Percentiles rank a stretch among this genome's conserved stretches.
Evolutionary conservation across 2,329 filamentous ascomycete genomes (phyloP).

Genomic region (Cercospora berteroae): DNA sequence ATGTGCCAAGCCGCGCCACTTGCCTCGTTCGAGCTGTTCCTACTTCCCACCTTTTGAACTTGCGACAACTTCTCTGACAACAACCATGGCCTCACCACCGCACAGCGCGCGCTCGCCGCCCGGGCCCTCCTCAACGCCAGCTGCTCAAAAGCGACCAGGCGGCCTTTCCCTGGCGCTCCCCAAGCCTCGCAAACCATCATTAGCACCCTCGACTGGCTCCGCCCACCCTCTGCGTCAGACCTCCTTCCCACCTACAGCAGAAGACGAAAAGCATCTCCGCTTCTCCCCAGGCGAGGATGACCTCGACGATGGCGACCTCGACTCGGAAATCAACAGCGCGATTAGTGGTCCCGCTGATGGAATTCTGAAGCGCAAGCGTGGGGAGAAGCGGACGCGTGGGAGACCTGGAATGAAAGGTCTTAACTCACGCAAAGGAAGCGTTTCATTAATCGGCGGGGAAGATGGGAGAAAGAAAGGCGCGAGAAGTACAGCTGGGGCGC

Average conservation of each 20-base stretch:
- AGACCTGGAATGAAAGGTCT: slow-evolving; percentile 25
- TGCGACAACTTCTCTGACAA: slow-evolving; percentile 7
- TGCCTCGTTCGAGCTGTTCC: neutral
- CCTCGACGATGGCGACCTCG: slow-evolving; percentile 35
- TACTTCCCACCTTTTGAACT: neutral
- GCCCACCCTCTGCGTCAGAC: slow-evolving; percentile 75
- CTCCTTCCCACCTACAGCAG: slow-evolving; percentile 64
- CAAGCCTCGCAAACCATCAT: slow-evolving; percentile 69
- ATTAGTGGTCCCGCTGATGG: slow-evolving; percentile 43
- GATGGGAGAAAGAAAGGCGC: slow-evolving; percentile 30
- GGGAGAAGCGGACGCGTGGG: slow-evolving; percentile 30
- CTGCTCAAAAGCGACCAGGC: slow-evolving; percentile 59
- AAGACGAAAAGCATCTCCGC: slow-evolving; percentile 17
- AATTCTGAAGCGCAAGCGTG: slow-evolving; percentile 32
- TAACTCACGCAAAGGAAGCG: slow-evolving; percentile 21
- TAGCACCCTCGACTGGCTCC: slow-evolving; percentile 52
- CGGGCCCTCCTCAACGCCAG: slow-evolving; percentile 24
- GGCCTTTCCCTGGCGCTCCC: slow-evolving; percentile 55
- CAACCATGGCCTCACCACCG: slow-evolving; percentile 29
- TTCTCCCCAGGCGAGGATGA: slow-evolving; percentile 34
- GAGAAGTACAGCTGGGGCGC: slow-evolving; percentile 31
- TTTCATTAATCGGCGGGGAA: slow-evolving; percentile 35
- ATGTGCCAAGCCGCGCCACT: slow-evolving; percentile 2
- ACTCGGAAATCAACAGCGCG: slow-evolving; percentile 38
- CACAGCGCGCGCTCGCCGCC: slow-evolving; percentile 29